phyloP scores from a whole-genome alignment of 306 rosid genomes.

The Lathyrus oleraceus region DNA sequence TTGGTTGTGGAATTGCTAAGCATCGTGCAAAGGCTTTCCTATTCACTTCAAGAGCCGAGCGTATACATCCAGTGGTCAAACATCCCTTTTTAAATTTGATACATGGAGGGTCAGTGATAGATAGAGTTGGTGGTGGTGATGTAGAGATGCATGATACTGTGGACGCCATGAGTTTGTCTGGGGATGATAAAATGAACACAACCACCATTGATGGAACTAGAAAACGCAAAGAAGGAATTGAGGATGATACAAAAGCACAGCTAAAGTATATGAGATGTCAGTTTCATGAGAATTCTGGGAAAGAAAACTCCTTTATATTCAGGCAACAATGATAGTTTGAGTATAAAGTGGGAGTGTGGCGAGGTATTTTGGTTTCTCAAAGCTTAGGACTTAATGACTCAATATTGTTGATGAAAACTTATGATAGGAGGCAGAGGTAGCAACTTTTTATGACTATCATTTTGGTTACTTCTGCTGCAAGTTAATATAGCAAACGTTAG shows the following conservation, averaged over 20 bases:
- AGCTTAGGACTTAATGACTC: conserved; percentile 26
- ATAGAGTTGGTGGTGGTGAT: conserved; percentile 50
- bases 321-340: conserved; percentile 41
- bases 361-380: conserved; percentile 32
- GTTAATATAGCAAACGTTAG: conserved; percentile 9
- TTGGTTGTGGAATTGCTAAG: conserved; percentile 50
- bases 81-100: conserved; percentile 28
- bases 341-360: conserved; percentile 19
- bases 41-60: conserved; percentile 48
- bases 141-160: conserved; percentile 65
- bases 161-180: conserved; percentile 38
- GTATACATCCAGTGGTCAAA: conserved; percentile 38
- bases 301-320: conserved; percentile 41
- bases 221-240: conserved; percentile 68
- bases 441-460: conserved; percentile 1
- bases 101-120: conserved; percentile 33
- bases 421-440: background rate
- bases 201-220: conserved; percentile 42
- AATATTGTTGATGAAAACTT: conserved; percentile 27
- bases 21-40: conserved; percentile 49
- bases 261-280: conserved; percentile 62
- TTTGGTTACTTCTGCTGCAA: conserved; percentile 6
- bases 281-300: conserved; percentile 46
- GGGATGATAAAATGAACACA: conserved; percentile 34
- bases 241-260: conserved; percentile 46